These are phyloP conservation scores for Penstemon davidsonii DNA, from an alignment of 257 asterid genomes.

Conservation along the genomic window DNA sequence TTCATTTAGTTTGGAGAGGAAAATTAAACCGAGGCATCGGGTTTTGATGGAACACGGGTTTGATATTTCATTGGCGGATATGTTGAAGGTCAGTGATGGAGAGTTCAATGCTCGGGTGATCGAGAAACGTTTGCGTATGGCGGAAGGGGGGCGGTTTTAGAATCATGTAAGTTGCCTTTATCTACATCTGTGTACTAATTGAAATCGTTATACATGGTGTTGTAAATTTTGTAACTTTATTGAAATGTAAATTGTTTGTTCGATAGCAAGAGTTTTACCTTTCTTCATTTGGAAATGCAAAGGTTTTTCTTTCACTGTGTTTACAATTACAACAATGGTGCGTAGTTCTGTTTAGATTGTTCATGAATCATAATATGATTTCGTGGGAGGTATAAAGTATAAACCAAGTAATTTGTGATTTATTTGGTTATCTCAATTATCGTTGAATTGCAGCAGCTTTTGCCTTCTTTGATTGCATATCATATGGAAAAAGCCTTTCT, in stretches of 20 bases:
- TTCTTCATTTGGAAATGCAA: constrained; percentile 6
- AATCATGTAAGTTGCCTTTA: constrained; percentile 27
- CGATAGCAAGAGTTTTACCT: background rate
- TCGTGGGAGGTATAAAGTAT: background rate
- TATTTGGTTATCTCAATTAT: background rate
- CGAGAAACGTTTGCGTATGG: constrained; percentile 52
- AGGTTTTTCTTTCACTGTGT: background rate
- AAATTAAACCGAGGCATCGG: constrained; percentile 67
- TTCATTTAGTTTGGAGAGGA: constrained; percentile 78
- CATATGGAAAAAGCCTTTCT: background rate
- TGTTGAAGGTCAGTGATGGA: constrained; percentile 82
- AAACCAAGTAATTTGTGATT: too few species aligned
- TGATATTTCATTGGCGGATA: constrained; percentile 48
- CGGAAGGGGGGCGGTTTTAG: constrained; percentile 38
- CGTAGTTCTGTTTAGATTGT: background rate
- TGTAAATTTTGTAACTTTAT: constrained; percentile 4
- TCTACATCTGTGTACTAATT: background rate
- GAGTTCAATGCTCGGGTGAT: constrained; percentile 59
- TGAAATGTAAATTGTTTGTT: background rate
- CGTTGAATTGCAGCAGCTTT: background rate
- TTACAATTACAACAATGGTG: background rate
- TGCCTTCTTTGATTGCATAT: background rate
- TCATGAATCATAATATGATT: background rate
- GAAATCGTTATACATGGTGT: constrained; percentile 14
- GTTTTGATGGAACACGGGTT: constrained; percentile 59